Conservation (phyloP, 805 yeast species). For the Candida orba region DNA sequence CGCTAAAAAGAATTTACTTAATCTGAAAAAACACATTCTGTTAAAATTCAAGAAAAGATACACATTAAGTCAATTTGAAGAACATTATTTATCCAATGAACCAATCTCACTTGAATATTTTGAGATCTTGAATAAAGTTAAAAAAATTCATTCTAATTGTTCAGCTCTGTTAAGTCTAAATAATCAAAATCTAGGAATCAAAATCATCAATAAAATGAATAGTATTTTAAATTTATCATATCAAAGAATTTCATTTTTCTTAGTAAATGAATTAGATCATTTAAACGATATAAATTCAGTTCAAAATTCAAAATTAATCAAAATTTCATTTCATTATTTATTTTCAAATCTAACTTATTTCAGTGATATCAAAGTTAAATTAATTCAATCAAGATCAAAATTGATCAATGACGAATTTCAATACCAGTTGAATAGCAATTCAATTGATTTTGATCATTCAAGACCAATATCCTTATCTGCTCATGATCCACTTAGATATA, state of each 20-base stretch:
- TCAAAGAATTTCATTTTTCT: slow-evolving; percentile 42
- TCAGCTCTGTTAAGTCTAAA: slow-evolving; percentile 64
- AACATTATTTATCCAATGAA: slow-evolving; percentile 43
- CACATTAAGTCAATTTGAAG: slow-evolving; percentile 66
- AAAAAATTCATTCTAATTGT: slow-evolving; percentile 58
- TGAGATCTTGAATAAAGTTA: slow-evolving; percentile 49
- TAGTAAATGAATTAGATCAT: slow-evolving; percentile 26
- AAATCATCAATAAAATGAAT: slow-evolving; percentile 54
- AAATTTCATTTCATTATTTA: slow-evolving; percentile 27
- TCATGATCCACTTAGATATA: slow-evolving; percentile 73
- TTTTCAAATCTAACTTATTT: slow-evolving; percentile 43
- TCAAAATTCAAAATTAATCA: slow-evolving; percentile 21
- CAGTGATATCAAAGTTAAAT: slow-evolving; percentile 50
- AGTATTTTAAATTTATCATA: slow-evolving; percentile 44
- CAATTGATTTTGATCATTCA: slow-evolving; percentile 12
- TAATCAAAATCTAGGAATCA: slow-evolving; percentile 56
- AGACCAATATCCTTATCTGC: slow-evolving; percentile 57
- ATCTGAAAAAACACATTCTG: slow-evolving; percentile 45
- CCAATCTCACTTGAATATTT: slow-evolving; percentile 48
- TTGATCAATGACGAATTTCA: slow-evolving; percentile 60
- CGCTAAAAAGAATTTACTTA: slow-evolving; percentile 14
- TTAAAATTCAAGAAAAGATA: slow-evolving; percentile 51
- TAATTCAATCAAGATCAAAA: slow-evolving; percentile 66
- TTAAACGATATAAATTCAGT: background rate
- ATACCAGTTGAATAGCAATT: slow-evolving; percentile 37